A percentile compares a stretch with the other conserved stretches of the same genome.
Evolutionary conservation across 768 basidiomycete species (phyloP).

Genomic region (Leccinum broughii): DNA sequence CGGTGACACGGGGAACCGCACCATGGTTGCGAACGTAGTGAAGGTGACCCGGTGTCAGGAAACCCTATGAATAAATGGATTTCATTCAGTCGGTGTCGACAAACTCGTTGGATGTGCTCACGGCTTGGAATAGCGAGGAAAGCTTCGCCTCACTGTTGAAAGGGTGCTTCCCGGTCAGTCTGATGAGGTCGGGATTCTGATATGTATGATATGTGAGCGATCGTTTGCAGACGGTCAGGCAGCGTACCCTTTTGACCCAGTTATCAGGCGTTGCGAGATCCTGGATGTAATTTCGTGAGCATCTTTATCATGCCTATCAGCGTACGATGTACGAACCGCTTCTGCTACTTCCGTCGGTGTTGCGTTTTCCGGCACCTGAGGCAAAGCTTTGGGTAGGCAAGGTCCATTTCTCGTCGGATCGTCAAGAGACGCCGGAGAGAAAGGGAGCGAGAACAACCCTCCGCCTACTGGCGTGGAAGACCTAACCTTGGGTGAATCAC

Average conservation of each 20-base stretch:
- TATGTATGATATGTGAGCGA: not conserved
- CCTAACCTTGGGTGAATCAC: not conserved
- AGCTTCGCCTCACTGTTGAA: slow-evolving; percentile 58
- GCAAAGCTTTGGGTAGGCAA: slow-evolving; percentile 20
- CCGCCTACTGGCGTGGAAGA: not conserved
- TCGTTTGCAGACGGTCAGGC: not conserved
- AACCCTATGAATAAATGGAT: slow-evolving; percentile 36
- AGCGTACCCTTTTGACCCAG: slow-evolving; percentile 39
- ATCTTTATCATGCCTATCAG: not conserved
- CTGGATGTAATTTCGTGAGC: slow-evolving; percentile 11
- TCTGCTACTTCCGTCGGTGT: slow-evolving; percentile 25
- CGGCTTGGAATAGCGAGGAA: slow-evolving; percentile 41
- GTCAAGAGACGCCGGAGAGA: slow-evolving; percentile 20
- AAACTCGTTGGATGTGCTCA: slow-evolving; percentile 15
- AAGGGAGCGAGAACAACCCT: slow-evolving; percentile 14
- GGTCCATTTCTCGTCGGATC: slow-evolving; percentile 25
- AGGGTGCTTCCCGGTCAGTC: slow-evolving; percentile 60
- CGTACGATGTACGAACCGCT: slow-evolving; percentile 15
- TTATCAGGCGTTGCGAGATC: slow-evolving; percentile 41
- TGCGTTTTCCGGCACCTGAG: slow-evolving; percentile 24
- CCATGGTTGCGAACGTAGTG: slow-evolving; percentile 68
- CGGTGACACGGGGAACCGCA: slow-evolving; percentile 50
- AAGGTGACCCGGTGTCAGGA: slow-evolving; percentile 53
- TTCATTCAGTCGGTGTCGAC: not conserved
- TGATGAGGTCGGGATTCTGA: slow-evolving; percentile 41